phyloP scores from a whole-genome alignment of 768 basidiomycete genomes.

The Tricholoma hemisulphureum region DNA sequence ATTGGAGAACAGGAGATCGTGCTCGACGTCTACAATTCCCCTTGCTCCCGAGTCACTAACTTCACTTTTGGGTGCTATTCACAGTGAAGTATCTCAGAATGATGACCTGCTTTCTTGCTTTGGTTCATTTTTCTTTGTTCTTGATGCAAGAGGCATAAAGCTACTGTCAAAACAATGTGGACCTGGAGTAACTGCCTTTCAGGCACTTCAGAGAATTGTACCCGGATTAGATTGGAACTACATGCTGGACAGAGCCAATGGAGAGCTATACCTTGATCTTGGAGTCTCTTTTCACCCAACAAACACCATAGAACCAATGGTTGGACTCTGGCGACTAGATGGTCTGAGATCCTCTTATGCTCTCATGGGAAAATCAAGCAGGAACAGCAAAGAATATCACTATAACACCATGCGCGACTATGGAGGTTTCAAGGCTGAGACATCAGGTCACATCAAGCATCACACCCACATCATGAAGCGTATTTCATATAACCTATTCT shows the following conservation, averaged over 20 bases:
- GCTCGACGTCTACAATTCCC: too few relatives aligned
- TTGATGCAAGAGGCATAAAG: too few relatives aligned
- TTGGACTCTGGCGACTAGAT: background rate
- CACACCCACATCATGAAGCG: background rate
- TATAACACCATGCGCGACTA: background rate
- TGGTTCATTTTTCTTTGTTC: too few relatives aligned
- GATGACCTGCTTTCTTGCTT: too few relatives aligned
- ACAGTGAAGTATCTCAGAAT: too few relatives aligned
- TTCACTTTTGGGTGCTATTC: too few relatives aligned
- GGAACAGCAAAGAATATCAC: background rate
- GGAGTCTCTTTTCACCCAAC: background rate
- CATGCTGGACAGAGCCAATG: background rate
- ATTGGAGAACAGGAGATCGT: too few relatives aligned
- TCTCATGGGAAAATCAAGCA: background rate
- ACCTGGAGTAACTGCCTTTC: too few relatives aligned
- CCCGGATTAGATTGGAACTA: too few relatives aligned
- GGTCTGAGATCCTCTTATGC: background rate
- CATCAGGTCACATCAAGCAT: background rate
- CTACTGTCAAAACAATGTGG: too few relatives aligned
- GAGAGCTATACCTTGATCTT: background rate
- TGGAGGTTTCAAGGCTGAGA: background rate
- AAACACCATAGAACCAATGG: background rate
- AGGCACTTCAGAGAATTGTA: too few relatives aligned
- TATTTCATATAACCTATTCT: background rate
- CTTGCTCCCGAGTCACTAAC: too few relatives aligned